Evolutionary conservation across 495 filamentous ascomycete genomes (phyloP).

Genomic region (Podospora pseudopauciseta): DNA sequence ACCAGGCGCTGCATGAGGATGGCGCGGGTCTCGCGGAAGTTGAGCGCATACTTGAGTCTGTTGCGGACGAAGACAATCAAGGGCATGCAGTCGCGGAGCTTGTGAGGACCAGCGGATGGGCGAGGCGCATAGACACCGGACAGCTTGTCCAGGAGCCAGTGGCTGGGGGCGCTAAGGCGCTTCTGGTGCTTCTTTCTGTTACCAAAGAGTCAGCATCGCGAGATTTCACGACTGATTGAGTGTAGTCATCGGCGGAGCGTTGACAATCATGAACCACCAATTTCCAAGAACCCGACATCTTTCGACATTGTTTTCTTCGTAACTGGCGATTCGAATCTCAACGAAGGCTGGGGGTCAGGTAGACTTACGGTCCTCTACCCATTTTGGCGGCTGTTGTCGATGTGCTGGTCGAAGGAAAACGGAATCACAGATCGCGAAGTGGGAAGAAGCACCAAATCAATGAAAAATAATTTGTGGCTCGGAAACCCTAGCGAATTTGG

Average conservation of each 20-base stretch:
- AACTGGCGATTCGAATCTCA: background rate
- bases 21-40: slow-evolving; percentile 92
- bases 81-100: slow-evolving; percentile 97
- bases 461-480: slow-evolving; percentile 33
- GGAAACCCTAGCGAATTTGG: slow-evolving; percentile 32
- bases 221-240: background rate
- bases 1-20: slow-evolving; percentile 99
- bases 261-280: background rate
- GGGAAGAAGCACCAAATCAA: slow-evolving; percentile 18
- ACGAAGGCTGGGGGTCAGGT: background rate
- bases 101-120: slow-evolving; percentile 96
- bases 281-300: background rate
- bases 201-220: slow-evolving; percentile 21
- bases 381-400: slow-evolving; percentile 40
- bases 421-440: slow-evolving; percentile 25
- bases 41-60: slow-evolving; percentile 99
- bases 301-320: background rate
- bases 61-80: slow-evolving; percentile 99
- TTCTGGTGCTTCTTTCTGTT: slow-evolving; percentile 98
- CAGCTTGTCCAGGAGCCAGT: slow-evolving; percentile 99
- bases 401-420: slow-evolving; percentile 34
- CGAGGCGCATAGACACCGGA: slow-evolving; percentile 96
- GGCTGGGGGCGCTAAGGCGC: slow-evolving; percentile 95
- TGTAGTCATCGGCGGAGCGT: background rate
- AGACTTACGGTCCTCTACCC: slow-evolving; percentile 51